Conservation (phyloP, 805 yeast genomes). For the Metschnikowia colocasiae region DNA sequence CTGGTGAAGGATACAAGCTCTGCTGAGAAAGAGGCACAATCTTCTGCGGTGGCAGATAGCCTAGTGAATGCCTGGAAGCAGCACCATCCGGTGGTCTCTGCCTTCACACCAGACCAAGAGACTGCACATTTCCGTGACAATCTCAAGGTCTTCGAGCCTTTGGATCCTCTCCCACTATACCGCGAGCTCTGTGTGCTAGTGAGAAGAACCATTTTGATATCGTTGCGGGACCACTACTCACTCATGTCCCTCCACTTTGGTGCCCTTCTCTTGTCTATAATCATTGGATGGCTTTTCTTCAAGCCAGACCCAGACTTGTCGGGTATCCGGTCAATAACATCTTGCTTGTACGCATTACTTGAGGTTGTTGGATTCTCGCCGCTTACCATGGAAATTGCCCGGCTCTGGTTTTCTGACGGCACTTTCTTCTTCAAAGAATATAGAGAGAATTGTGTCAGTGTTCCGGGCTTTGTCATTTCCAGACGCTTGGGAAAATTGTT, state of each 20-base stretch:
- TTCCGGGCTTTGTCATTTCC: constrained; percentile 62
- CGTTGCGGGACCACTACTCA: constrained; percentile 33
- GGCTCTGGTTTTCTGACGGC: constrained; percentile 40
- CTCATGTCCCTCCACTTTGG: constrained; percentile 38
- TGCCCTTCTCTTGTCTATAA: constrained; percentile 48
- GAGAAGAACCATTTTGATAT: constrained; percentile 29
- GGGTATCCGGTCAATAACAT: constrained; percentile 60
- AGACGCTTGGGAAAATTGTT: constrained; percentile 63
- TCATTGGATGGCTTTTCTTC: constrained; percentile 76
- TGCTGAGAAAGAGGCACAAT: constrained; percentile 12
- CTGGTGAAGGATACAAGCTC: constrained; percentile 18
- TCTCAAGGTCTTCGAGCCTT: constrained; percentile 17
- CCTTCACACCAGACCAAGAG: constrained; percentile 14
- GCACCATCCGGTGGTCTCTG: constrained; percentile 3
- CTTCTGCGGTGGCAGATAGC: constrained; percentile 8
- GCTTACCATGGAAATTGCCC: constrained; percentile 36
- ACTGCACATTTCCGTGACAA: constrained; percentile 17
- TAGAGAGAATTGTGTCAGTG: constrained; percentile 62
- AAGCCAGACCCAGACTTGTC: constrained; percentile 56
- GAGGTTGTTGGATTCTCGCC: constrained; percentile 42
- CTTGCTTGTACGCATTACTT: constrained; percentile 33
- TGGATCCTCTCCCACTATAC: constrained; percentile 25
- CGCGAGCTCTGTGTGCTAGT: constrained; percentile 33
- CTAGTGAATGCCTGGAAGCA: constrained; percentile 14
- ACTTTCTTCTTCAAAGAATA: constrained; percentile 51